phyloP scores from a whole-genome alignment of 169 alveolate genomes.

The Nephromyces sp. region DNA sequence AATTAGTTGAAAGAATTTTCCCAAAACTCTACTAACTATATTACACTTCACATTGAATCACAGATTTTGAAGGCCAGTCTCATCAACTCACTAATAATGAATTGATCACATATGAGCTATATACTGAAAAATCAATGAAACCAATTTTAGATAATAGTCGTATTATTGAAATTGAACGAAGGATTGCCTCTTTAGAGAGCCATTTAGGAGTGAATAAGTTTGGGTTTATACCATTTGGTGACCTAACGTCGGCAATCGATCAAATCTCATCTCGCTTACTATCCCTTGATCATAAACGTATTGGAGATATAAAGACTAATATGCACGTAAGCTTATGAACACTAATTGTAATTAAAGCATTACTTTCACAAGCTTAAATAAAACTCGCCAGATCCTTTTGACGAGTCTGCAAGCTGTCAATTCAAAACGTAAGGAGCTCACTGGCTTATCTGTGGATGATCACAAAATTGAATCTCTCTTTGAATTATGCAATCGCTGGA shows the following conservation, averaged over 20 bases:
- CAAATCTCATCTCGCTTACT: background rate
- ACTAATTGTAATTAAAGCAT: too few relatives aligned
- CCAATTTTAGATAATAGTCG: background rate
- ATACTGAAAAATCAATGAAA: background rate
- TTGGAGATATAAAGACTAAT: background rate
- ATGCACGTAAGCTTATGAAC: background rate
- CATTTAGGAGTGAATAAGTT: background rate
- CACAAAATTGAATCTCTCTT: conserved; percentile 28
- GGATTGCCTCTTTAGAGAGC: background rate
- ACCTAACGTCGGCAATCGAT: background rate
- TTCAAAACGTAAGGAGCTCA: background rate
- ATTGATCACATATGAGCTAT: background rate
- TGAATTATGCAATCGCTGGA: conserved; percentile 32
- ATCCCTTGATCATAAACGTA: background rate
- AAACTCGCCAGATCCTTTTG: background rate
- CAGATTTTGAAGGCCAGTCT: too few relatives aligned
- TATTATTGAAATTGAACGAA: background rate
- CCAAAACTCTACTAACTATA: too few relatives aligned
- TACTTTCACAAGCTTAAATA: background rate
- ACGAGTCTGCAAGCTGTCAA: background rate
- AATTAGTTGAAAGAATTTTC: too few relatives aligned
- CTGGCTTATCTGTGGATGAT: conserved; percentile 9
- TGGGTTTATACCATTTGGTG: background rate
- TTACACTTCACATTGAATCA: too few relatives aligned
- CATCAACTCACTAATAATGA: background rate